Evolutionary conservation across 352 stramenopile genomes (phyloP), one percentile per base, ranked within the genome.

Genomic region (Phytophthora pinifolia): DNA sequence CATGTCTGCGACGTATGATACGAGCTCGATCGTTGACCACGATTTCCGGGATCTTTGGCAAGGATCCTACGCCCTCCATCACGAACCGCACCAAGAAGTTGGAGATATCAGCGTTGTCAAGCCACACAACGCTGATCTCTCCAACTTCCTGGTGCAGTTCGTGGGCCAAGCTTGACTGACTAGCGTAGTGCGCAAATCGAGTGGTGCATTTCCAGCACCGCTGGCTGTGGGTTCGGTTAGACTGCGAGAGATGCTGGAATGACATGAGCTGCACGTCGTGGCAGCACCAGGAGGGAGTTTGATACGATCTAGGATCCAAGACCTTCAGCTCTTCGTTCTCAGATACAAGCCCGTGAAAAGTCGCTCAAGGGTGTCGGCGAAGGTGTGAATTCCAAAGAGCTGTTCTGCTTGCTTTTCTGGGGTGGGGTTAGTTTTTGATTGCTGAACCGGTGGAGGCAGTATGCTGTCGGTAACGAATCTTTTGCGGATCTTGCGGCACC

Each of bases 351-450:
- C 25, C 6, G 14, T 18, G 4, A 50, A 10, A 5, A 50, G n/a
- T 14, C 39, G 14, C 9, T 58, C 39, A 17, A 44, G 32, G 1
- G 50, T 58, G 5, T 46, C 39, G 1, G 5, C 10, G 31, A 58
- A 50, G 20, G 50, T 58, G 38, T 46, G 35, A 1, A 58, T 22
- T 48, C 32, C 31, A 15, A 50, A 18, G 30, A 46, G 45, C 31
- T 49, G 50, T 50, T 50, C 13, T 50, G 50, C 31, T 36, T 50
- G 50, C 15, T 58, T 31, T 13, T 58, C 13, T 1, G 10, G 7
- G 13, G n/a, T 32, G 8, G 50, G 14, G 7, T 32, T 49, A 14
- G 2, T 45, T 27, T 44, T 38, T 48, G 49, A 20, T 20, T 48
- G 15, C 34, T 56, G 38, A 30, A 56, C 10, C 31, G 38, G 49